These are phyloP conservation scores for Pyricularia pennisetigena DNA, from an alignment of 2,329 filamentous ascomycete species.

Conservation along the genomic window DNA sequence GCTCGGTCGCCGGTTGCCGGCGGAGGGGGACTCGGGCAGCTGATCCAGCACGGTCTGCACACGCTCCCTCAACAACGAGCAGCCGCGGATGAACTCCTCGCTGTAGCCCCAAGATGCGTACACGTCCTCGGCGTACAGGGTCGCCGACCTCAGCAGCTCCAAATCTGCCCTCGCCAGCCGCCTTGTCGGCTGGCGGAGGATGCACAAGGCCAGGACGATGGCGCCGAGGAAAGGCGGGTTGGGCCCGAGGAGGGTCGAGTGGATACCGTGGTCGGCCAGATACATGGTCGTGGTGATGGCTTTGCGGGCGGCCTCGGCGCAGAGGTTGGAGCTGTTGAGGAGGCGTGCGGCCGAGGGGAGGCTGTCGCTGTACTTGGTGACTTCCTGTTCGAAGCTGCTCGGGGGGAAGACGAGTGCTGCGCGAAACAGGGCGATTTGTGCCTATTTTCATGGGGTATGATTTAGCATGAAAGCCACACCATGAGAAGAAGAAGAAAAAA, in stretches of 20 bases:
- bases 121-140: slow-evolving; percentile 11
- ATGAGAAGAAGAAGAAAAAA: too few species aligned
- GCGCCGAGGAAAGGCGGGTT: slow-evolving; percentile 12
- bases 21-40: neutral
- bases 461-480: neutral
- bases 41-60: neutral
- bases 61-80: neutral
- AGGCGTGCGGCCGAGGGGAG: neutral
- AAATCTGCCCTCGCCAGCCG: slow-evolving; percentile 13
- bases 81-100: neutral
- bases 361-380: neutral
- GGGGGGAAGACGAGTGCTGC: neutral
- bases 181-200: slow-evolving; percentile 10
- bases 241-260: slow-evolving; percentile 2
- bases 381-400: neutral
- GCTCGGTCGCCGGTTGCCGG: neutral
- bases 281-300: neutral
- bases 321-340: neutral
- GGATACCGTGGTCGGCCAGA: slow-evolving; percentile 3
- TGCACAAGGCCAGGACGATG: slow-evolving; percentile 11
- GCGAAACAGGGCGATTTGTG: neutral
- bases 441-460: neutral
- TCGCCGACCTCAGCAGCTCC: slow-evolving; percentile 10
- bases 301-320: neutral
- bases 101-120: neutral